Percentiles rank a stretch among this genome's conserved stretches.
phyloP scores from a whole-genome alignment of 805 yeast species.

The Suhomyces emberorum region DNA sequence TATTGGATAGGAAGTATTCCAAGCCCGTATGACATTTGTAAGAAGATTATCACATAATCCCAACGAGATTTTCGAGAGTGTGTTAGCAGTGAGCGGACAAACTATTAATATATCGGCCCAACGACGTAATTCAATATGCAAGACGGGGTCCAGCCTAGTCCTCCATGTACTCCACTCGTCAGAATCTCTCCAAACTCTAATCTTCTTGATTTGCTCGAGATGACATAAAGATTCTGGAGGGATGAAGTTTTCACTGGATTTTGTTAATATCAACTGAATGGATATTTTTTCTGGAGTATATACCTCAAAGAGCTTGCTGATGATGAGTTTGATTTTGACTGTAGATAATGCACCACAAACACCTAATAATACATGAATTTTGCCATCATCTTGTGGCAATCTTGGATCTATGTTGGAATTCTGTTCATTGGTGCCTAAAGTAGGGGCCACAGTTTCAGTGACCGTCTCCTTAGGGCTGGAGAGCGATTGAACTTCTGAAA shows the following conservation, averaged over 20 bases:
- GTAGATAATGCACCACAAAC: constrained; percentile 58
- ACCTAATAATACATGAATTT: constrained; percentile 52
- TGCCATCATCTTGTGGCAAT: constrained; percentile 58
- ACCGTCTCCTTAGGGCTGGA: not conserved
- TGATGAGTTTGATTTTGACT: constrained; percentile 50
- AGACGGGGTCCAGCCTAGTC: constrained; percentile 79
- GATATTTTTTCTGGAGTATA: constrained; percentile 48
- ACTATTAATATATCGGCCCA: constrained; percentile 95
- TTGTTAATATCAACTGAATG: constrained; percentile 53
- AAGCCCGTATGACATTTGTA: constrained; percentile 87
- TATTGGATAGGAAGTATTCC: constrained; percentile 91
- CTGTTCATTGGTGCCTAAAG: constrained; percentile 28
- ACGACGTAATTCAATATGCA: constrained; percentile 89
- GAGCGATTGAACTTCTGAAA: not conserved
- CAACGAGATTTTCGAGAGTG: constrained; percentile 81
- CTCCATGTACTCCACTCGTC: constrained; percentile 78
- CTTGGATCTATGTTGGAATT: constrained; percentile 57
- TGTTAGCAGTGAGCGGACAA: constrained; percentile 94
- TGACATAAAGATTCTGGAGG: constrained; percentile 41
- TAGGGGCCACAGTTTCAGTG: not conserved
- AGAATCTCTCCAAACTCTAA: constrained; percentile 53
- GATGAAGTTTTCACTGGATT: constrained; percentile 51
- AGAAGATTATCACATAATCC: constrained; percentile 91
- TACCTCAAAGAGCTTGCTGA: constrained; percentile 49
- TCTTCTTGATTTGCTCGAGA: constrained; percentile 38